A percentile compares a stretch with the other conserved stretches of the same genome.
These are phyloP conservation scores for Fusarium marasasianum DNA, from an alignment of 2,329 filamentous ascomycete genomes.

Conservation along the genomic window DNA sequence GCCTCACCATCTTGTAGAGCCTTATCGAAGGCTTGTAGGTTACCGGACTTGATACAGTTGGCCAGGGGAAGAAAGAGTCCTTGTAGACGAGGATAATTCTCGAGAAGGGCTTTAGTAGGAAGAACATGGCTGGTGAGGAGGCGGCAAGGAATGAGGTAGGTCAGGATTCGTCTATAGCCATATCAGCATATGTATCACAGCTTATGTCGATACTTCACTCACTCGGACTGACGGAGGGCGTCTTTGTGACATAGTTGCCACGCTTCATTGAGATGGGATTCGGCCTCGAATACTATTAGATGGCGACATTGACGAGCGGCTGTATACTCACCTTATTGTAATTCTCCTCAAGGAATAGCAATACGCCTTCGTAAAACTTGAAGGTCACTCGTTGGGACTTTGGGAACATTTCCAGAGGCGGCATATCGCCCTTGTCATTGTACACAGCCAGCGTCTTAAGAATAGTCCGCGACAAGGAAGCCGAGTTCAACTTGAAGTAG, in stretches of 20 bases:
- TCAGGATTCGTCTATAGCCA: constrained; percentile 78
- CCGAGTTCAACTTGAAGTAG: constrained; percentile 94
- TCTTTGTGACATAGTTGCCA: constrained; percentile 82
- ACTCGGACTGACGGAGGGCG: constrained; percentile 83
- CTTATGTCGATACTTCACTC: constrained; percentile 42
- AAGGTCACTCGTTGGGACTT: constrained; percentile 94
- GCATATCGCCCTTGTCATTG: constrained; percentile 77
- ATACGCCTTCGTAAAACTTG: constrained; percentile 93
- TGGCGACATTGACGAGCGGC: background rate
- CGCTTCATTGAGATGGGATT: constrained; percentile 81
- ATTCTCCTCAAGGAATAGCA: constrained; percentile 95
- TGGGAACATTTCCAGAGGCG: constrained; percentile 80
- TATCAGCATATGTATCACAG: background rate
- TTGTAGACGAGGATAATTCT: constrained; percentile 79
- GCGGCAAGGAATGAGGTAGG: constrained; percentile 93
- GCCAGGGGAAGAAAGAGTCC: constrained; percentile 81
- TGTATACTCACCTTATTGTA: constrained; percentile 72
- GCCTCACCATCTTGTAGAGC: constrained; percentile 84
- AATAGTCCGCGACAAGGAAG: constrained; percentile 89
- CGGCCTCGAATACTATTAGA: constrained; percentile 64
- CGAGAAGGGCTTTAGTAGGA: constrained; percentile 76
- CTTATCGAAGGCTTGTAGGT: constrained; percentile 84
- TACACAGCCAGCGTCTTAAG: constrained; percentile 84
- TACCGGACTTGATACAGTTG: constrained; percentile 80
- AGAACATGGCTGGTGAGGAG: constrained; percentile 88